Conservation (phyloP, 495 filamentous ascomycete genomes). For the Podospora sp. region DNA sequence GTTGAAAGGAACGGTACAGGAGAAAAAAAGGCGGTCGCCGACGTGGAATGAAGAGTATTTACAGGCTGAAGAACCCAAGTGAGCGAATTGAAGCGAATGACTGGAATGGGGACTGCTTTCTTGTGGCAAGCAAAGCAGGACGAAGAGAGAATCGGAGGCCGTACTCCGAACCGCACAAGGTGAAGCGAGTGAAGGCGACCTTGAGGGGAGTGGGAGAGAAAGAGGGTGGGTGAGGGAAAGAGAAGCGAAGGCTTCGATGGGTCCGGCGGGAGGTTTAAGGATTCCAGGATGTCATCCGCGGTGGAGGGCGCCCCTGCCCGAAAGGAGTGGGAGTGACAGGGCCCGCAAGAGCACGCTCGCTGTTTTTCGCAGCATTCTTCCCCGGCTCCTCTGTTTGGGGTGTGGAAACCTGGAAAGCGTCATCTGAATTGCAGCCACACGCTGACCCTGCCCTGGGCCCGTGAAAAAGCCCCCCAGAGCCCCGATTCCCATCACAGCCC, state of each 20-base stretch:
- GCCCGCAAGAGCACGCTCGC: neutral
- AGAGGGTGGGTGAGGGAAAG: conserved; percentile 5
- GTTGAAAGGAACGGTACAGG: neutral
- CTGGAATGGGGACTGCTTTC: conserved; percentile 7
- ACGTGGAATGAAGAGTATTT: conserved; percentile 11
- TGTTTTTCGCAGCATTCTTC: conserved; percentile 13
- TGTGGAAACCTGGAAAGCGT: conserved; percentile 6
- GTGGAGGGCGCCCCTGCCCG: neutral
- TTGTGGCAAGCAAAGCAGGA: conserved; percentile 11
- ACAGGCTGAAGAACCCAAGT: conserved; percentile 11
- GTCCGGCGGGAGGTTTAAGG: conserved; percentile 16
- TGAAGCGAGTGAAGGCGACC: conserved; percentile 16
- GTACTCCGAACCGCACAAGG: conserved; percentile 9
- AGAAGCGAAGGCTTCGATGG: conserved; percentile 4
- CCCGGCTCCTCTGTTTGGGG: conserved; percentile 3
- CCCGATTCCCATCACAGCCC: conserved; percentile 17
- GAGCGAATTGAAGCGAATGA: conserved; percentile 15
- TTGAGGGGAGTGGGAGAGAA: conserved; percentile 1
- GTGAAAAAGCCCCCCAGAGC: conserved; percentile 4
- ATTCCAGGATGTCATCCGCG: conserved; percentile 4
- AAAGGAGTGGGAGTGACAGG: neutral
- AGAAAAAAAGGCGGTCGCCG: conserved; percentile 6
- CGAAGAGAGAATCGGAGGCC: conserved; percentile 12
- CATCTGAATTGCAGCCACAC: conserved; percentile 10
- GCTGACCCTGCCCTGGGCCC: neutral